Conservation (phyloP, 2,329 filamentous ascomycete genomes). For the Hypomyces perniciosus region DNA sequence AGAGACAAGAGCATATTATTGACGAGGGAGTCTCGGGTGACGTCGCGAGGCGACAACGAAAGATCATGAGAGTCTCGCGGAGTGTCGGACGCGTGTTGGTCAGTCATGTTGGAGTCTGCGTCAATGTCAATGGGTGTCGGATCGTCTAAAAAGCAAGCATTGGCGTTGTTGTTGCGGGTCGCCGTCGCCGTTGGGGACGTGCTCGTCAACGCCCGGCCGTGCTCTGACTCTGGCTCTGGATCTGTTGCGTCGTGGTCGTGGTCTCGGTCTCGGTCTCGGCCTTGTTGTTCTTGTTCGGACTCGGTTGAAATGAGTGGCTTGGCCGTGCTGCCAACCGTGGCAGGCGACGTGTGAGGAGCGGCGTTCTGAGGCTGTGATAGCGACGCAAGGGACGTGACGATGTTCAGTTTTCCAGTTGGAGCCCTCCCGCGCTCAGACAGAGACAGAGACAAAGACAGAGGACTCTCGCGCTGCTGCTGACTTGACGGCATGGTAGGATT, state of each 20-base stretch:
- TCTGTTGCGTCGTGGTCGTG: too few species aligned
- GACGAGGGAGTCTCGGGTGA: slow-evolving; percentile 84
- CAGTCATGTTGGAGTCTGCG: slow-evolving; percentile 21
- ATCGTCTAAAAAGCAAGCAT: slow-evolving; percentile 23
- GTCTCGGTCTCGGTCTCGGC: neutral
- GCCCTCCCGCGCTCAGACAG: neutral
- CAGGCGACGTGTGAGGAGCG: slow-evolving; percentile 7
- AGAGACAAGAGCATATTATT: slow-evolving; percentile 93
- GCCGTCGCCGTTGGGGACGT: slow-evolving; percentile 8
- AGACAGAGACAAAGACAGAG: too few species aligned
- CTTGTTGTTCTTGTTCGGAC: slow-evolving; percentile 1
- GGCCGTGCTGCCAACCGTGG: slow-evolving; percentile 10
- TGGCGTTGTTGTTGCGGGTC: slow-evolving; percentile 16
- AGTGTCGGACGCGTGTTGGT: slow-evolving; percentile 18
- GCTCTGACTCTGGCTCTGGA: neutral
- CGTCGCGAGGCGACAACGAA: slow-evolving; percentile 67
- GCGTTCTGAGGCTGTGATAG: slow-evolving; percentile 9
- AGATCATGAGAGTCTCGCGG: slow-evolving; percentile 74
- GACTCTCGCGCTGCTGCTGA: too few species aligned
- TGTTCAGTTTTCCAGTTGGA: slow-evolving; percentile 8
- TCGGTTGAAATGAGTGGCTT: slow-evolving; percentile 14
- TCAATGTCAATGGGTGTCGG: slow-evolving; percentile 13
- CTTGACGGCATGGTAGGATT: too few species aligned
- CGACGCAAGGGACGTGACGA: slow-evolving; percentile 14
- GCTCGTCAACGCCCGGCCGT: slow-evolving; percentile 2